Conservation (phyloP, 805 yeast species). For the Phaffomyces thermotolerans region DNA sequence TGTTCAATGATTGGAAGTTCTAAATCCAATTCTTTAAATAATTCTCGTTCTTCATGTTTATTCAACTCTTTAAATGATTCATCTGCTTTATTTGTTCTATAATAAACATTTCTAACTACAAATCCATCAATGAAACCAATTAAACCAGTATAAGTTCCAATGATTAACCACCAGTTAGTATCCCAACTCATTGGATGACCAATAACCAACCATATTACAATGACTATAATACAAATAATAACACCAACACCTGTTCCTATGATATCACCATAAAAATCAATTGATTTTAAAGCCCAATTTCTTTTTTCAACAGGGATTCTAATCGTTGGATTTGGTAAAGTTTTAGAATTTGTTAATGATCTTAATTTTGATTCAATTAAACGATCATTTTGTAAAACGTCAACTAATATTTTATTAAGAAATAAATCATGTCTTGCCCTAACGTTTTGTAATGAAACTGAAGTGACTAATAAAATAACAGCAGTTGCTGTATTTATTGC, state of each 20-base stretch:
- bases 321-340: conserved; percentile 1
- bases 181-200: conserved; percentile 8
- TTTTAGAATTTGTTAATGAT: not conserved
- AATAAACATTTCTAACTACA: conserved; percentile 9
- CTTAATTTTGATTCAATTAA: conserved; percentile 3
- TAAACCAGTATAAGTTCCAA: conserved; percentile 8
- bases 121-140: conserved; percentile 8
- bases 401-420: conserved; percentile 1
- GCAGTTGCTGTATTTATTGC: conserved; percentile 6
- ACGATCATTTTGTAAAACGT: conserved; percentile 2
- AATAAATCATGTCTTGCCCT: conserved; percentile 8
- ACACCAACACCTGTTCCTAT: conserved; percentile 9
- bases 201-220: conserved; percentile 1
- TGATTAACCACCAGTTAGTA: conserved; percentile 8
- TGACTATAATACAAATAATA: conserved; percentile 1
- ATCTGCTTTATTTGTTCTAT: conserved; percentile 4
- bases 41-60: conserved; percentile 2
- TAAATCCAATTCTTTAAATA: conserved; percentile 1
- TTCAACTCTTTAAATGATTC: not conserved
- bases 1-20: not conserved
- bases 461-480: conserved; percentile 3
- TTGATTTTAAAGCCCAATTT: not conserved
- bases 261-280: conserved; percentile 7
- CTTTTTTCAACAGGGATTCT: conserved; percentile 1
- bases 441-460: conserved; percentile 7